Evolutionary conservation across 805 yeast species (phyloP), one percentile per base, ranked within the genome.

Genomic region (Yarrowia yakushimensis): DNA sequence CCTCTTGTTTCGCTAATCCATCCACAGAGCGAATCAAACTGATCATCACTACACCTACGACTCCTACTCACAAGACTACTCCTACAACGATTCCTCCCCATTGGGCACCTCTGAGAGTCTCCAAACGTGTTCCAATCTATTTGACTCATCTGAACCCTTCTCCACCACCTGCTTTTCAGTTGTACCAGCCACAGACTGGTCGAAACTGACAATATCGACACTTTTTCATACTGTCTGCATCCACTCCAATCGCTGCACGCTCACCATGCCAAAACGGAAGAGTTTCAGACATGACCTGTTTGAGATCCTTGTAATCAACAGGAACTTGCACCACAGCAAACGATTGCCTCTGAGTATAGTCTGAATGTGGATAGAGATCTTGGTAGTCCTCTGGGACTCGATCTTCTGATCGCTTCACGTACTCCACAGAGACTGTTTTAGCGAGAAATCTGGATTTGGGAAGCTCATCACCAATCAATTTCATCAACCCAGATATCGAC

Each of bases 141-240:
- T 4, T 45, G 9, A 4, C 48, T 17, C 52, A 30, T 15, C 20
- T 9, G 3, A 20, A 31, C 20, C 39, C 30, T 2, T 17, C 33
- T 1, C 55, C 27, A 10, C 55, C 55, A 10, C 55, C 55, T 15
- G n/a, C 25, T 6, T 52, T 34, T 36, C 43, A 52, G 25, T 52
- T 34, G 33, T 36, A 36, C 59, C 59, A 52, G 9, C 59, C 34
- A 36, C 59, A 52, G 7, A 52, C 59, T 6, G 59, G 43, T 12
- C 59, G 42, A 36, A 52, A 52, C 34, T 52, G 59, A 52, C 59
- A 52, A 10, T 23, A 23, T 2, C 43, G 33, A 12, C 59, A 52
- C 43, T 52, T 52, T 22, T 12, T 17, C 59, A 36, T 36, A 17
- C 33, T 36, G 22, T 52, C 59, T 9, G 43, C 23, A 18, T 52